A percentile compares a stretch with the other conserved stretches of the same genome.
These are phyloP conservation scores for Trichoderma sp. DNA, from an alignment of 2,329 filamentous ascomycete genomes.

Conservation along the genomic window DNA sequence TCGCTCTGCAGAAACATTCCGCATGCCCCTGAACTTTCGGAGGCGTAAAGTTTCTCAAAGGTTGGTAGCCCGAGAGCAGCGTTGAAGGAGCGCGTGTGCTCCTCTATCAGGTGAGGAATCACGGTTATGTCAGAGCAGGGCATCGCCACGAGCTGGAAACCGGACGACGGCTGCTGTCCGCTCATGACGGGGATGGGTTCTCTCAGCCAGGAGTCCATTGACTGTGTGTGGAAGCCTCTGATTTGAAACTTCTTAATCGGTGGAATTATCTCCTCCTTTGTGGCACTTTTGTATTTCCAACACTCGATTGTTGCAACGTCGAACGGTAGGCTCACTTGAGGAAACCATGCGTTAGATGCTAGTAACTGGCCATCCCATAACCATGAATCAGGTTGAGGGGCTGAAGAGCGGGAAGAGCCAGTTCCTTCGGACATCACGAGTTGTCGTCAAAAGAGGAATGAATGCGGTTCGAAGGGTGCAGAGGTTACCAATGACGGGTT, in stretches of 20 bases:
- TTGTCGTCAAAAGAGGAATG: neutral
- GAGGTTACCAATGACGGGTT: too few relatives aligned
- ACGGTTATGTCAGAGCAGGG: neutral
- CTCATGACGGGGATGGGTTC: neutral
- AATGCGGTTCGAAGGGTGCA: too few relatives aligned
- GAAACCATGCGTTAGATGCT: neutral
- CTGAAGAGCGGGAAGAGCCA: neutral
- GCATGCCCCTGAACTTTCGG: neutral
- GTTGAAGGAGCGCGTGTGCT: neutral
- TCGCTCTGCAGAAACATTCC: neutral
- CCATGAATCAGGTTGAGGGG: neutral
- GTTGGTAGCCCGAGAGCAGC: neutral
- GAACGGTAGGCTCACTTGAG: neutral
- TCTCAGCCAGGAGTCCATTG: neutral
- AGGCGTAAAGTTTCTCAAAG: neutral
- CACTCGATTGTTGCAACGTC: neutral
- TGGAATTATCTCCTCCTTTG: neutral
- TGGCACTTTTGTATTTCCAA: neutral
- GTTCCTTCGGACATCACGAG: neutral
- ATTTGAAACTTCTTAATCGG: neutral
- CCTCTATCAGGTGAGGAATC: neutral
- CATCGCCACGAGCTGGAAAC: neutral
- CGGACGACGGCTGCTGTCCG: neutral
- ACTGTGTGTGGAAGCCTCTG: neutral
- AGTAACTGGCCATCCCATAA: neutral